Evolutionary conservation across 208 protist species (phyloP).

Genomic region (Strigomonas galati): DNA sequence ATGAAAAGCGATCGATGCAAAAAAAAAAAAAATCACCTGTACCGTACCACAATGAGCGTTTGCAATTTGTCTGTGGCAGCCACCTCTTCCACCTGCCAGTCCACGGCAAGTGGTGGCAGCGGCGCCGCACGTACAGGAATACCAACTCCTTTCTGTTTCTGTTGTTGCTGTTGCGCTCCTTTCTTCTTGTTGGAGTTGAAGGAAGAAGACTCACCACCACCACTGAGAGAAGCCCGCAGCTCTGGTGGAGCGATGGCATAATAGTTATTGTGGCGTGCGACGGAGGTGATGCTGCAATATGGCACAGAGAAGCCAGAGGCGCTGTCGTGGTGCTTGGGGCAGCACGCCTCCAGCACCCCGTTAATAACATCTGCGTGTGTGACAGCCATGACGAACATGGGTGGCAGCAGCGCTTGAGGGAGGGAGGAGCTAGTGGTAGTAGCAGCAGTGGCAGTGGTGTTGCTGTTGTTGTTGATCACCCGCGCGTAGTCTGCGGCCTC

Average conservation of each 20-base stretch:
- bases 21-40: conserved; percentile 14
- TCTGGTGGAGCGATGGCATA: conserved; percentile 48
- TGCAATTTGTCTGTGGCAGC: conserved; percentile 56
- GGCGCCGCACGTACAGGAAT: conserved; percentile 3
- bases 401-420: conserved; percentile 49
- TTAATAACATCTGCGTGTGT: conserved; percentile 78
- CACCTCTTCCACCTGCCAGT: conserved; percentile 47
- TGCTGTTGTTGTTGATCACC: neutral
- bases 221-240: conserved; percentile 19
- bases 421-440: conserved; percentile 1
- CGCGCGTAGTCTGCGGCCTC: neutral
- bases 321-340: conserved; percentile 45
- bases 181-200: neutral
- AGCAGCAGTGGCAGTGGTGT: neutral
- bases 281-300: conserved; percentile 71
- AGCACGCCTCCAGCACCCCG: conserved; percentile 59
- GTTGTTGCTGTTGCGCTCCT: neutral
- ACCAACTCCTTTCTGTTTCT: neutral
- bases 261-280: conserved; percentile 72
- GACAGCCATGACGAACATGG: conserved; percentile 65
- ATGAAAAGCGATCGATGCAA: too few species aligned
- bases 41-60: conserved; percentile 68
- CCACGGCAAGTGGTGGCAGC: conserved; percentile 20
- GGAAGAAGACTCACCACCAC: neutral
- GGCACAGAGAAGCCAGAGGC: conserved; percentile 62